Evolutionary conservation across 2,329 filamentous ascomycete genomes (phyloP), one percentile per base, ranked within the genome.

Genomic region (Aspergillus ibericus): DNA sequence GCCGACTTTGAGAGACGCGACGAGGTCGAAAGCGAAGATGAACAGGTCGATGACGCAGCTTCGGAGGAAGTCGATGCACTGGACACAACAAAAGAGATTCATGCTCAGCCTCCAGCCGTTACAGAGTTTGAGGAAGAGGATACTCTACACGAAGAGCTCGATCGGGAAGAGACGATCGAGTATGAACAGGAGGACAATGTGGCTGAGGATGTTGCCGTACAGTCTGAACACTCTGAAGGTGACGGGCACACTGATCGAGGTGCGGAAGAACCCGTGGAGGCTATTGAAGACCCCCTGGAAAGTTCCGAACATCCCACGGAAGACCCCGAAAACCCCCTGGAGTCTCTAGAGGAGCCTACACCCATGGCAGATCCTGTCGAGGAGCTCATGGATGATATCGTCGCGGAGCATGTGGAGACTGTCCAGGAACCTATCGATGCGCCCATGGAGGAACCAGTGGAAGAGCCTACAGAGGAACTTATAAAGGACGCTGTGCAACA

Each of bases 11-110:
- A 65, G 16, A 55, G 59, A 9, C 62, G 66, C 32, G 48, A 62
- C 7, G 59, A 67, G 25, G 61, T 65, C 57, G 64, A 68, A 1
- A 63, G 66, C 8, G 66, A 69, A 44, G 64, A 59, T 5, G 65
- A 67, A 25, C 59, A 62, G 40, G 63, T 65, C 35, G 60, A 66
- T 22, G 57, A 35, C 22, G 58, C 9, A 3, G 8, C n/a, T 1
- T 8, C 29, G 15, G 25, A 47, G 29, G n/a, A 20, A 32, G 36
- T n/a, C 10, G 38, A 53, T 15, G 51, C 34, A 32, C n/a, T 20
- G 3, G 29, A 49, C 32, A n/a, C 13, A 7, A 8, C 47, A 6
- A 49, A 18, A 8, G 36, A 40, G 6, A 2, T 40, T 18, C 36
- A 40, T 16, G 36, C 36, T 10, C 15, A 20, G 7, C 20, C 36